These are phyloP conservation scores for Heterobasidion annosum DNA, from an alignment of 1,284 basidiomycete species.

Conservation along the genomic window DNA sequence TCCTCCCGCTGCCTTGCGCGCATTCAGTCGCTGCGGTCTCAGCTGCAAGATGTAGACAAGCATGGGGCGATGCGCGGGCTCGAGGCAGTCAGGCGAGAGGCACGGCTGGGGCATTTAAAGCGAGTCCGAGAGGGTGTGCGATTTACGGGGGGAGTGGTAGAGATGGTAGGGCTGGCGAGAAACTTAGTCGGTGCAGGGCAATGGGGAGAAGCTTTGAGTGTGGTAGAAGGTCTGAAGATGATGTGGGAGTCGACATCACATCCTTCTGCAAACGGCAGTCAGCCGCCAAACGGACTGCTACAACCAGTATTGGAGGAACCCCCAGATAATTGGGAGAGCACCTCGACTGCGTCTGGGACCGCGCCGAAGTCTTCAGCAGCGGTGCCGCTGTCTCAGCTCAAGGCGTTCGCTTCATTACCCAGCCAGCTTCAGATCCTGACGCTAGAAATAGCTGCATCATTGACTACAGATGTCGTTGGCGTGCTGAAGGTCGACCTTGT, in stretches of 20 bases:
- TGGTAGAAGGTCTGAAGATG: conserved; percentile 66
- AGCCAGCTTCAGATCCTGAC: conserved; percentile 56
- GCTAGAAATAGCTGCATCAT: conserved; percentile 63
- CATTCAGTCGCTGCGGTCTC: conserved; percentile 64
- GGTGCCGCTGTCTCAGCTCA: conserved; percentile 50
- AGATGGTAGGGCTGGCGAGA: conserved; percentile 64
- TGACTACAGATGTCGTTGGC: conserved; percentile 72
- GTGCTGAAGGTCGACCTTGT: conserved; percentile 64
- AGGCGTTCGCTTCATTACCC: conserved; percentile 67
- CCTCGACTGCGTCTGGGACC: conserved; percentile 4
- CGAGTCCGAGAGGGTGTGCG: conserved; percentile 55
- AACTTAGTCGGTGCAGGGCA: conserved; percentile 73
- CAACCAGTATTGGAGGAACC: conserved; percentile 24
- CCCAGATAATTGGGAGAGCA: conserved; percentile 13
- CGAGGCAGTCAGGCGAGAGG: conserved; percentile 52
- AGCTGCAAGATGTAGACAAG: conserved; percentile 73
- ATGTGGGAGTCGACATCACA: conserved; percentile 44
- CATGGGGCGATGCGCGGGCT: conserved; percentile 73
- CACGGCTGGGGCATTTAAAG: conserved; percentile 42
- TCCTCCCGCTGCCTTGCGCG: conserved; percentile 76
- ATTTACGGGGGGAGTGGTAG: conserved; percentile 63
- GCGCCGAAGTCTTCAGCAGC: conserved; percentile 16
- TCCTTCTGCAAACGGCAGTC: neutral
- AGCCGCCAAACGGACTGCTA: conserved; percentile 10
- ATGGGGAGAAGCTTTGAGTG: conserved; percentile 75